Base-by-base conservation (phyloP, 306 rosid genomes). In the Cicer yamashitae region DNA sequence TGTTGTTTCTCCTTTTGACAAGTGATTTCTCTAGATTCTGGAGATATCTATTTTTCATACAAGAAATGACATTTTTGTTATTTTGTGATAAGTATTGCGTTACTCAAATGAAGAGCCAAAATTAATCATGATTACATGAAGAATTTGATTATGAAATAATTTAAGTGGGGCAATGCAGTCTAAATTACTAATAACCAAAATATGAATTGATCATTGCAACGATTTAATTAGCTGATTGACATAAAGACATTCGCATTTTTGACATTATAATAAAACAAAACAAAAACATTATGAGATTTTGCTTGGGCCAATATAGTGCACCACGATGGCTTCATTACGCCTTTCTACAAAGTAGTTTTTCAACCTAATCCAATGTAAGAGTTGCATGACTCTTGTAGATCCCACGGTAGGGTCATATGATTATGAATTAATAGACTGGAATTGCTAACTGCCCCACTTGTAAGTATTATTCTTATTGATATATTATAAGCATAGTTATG, bases 91-190 rank as follows among this genome's bases (percentile, higher is more conserved):
- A 5, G 53, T 65, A 40, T 73, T 81, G 88, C 72, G 69, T 81
- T n/a, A 56, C 67, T 53, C 11, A 69, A 54, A 15, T 56, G 30
- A 54, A 20, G 20, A 76, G 70, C 43, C 52, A 38, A 76, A 70
- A 22, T 52, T 82, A 81, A 30, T 82, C 82, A 84, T 79, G 71
- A 86, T 74, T 77, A 38, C 68, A n/a, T 12, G 8, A 51, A 20
- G 51, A 81, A 78, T 30, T 30, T 30, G 34, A 76, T 77, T 22
- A 15, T 39, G 8, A 46, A 30, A 30, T 30, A 56, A 13, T 53
- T 3, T 62, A 38, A 67, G 78, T 82, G 81, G 66, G 81, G 22
- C 67, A 83, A 43, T 58, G 39, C 18, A 30, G 34, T 30, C 34
- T 30, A 30, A 30, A 30, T 0, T 30, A 17, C 22, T 15, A 10